Evolutionary conservation across 75 land plant genomes (phyloP), one percentile per base, ranked within the genome.

Genomic region (Sequoia sempervirens): DNA sequence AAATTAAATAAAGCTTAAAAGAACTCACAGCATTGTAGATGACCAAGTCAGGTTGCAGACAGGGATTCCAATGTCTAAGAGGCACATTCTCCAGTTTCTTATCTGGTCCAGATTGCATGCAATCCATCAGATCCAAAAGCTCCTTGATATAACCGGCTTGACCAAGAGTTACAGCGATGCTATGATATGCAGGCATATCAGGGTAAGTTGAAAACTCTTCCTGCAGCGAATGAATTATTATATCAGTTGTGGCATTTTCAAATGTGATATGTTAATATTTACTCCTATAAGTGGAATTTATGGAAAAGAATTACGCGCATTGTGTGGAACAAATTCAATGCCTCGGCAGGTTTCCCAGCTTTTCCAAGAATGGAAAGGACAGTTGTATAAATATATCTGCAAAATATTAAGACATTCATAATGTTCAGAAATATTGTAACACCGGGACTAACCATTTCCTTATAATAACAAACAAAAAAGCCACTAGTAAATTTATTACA

Each of bases 141-240:
- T 95, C 89, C 56, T 87, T 89, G 72, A 96, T 83, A 83, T 90
- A 87, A 75, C 98, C 98, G 82, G 97, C 93, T 90, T 96, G 96
- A 72, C 98, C 98, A 47, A 96, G 94, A 58, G 96, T 93, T 26
- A 92, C 95, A 85, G 98, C 90, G 83, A 95, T 88, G 53, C 88
- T 83, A 81, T 92, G 98, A 80, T 96, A 96, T 34, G 97, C 95
- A 82, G 98, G 87, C 91, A 96, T 92, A 81, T 96, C 98, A 68
- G 98, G 98, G 84, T 94, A 96, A 73, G 94, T 86, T 61, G 84
- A 88, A 69, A 82, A 83, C 23, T 91, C 95, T 84, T 89, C 91
- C 96, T 91, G 90, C 43, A 82, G 15, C 14, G 50, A 20, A 68
- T 23, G 23, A 70, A 70, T 70, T 28, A 43, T 2, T 43, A 23